A percentile compares a stretch with the other conserved stretches of the same genome.
Evolutionary conservation across 2,329 filamentous ascomycete genomes (phyloP).

Genomic region (Didymella pomorum): DNA sequence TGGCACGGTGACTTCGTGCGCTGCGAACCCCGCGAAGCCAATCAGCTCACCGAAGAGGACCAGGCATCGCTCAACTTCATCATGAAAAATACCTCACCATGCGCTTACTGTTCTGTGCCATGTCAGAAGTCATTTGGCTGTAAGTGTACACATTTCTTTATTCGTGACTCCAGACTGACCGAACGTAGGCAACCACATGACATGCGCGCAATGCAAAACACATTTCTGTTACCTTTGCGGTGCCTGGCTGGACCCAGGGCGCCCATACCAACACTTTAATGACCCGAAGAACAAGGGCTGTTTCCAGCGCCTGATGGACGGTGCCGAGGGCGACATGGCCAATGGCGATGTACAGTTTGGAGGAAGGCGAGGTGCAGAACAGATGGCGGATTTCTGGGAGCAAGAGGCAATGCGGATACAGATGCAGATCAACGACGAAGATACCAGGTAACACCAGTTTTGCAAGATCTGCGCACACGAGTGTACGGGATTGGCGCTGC

Average conservation of each 20-base stretch:
- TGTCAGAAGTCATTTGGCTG: constrained; percentile 92
- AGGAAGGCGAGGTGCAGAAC: constrained; percentile 55
- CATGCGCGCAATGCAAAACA: constrained; percentile 84
- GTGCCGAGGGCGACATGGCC: constrained; percentile 77
- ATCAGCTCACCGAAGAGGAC: constrained; percentile 82
- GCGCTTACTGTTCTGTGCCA: constrained; percentile 84
- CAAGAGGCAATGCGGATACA: constrained; percentile 48
- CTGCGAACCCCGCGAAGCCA: constrained; percentile 69
- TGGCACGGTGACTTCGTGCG: constrained; percentile 94
- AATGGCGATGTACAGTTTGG: constrained; percentile 55
- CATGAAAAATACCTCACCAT: constrained; percentile 80
- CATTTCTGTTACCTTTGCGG: constrained; percentile 97
- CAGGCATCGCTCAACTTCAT: constrained; percentile 88
- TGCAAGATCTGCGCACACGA: not conserved
- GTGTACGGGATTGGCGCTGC: not conserved
- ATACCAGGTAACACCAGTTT: constrained; percentile 19
- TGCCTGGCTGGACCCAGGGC: constrained; percentile 79
- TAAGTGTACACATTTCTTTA: not conserved
- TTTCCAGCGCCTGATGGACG: constrained; percentile 88
- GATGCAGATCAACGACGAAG: constrained; percentile 51
- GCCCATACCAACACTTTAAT: constrained; percentile 92
- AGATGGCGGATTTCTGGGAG: constrained; percentile 50
- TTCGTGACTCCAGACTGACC: not conserved
- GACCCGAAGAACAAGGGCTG: constrained; percentile 69
- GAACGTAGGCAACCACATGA: constrained; percentile 80